phyloP scores from a whole-genome alignment of 306 rosid genomes.

The Gastrolobium bilobum region DNA sequence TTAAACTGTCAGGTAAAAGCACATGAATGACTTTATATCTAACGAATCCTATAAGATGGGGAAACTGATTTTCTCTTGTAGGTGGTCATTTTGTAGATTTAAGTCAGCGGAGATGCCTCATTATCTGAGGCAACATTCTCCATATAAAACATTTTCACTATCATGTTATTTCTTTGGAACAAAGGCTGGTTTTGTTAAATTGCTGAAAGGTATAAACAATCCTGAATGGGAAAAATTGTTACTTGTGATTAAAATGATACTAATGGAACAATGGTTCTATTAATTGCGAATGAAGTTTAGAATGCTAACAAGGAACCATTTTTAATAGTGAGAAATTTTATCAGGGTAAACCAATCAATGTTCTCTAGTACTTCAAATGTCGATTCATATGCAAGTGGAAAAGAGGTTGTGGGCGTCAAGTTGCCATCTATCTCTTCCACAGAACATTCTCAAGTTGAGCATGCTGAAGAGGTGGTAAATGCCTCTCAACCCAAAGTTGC shows the following conservation, averaged over 20 bases:
- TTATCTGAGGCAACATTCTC: constrained; percentile 34
- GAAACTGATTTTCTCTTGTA: constrained; percentile 38
- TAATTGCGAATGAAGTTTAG: constrained; percentile 30
- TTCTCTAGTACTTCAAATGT: constrained; percentile 73
- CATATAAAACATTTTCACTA: constrained; percentile 7
- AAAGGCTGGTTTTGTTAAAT: constrained; percentile 25
- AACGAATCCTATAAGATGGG: constrained; percentile 10
- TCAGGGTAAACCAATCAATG: constrained; percentile 82
- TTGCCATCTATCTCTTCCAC: constrained; percentile 80
- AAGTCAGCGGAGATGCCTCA: constrained; percentile 24
- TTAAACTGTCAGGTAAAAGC: too few relatives aligned
- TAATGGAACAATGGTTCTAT: constrained; percentile 30
- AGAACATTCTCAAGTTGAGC: constrained; percentile 62
- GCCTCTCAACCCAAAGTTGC: constrained; percentile 55
- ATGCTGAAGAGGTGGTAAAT: constrained; percentile 49
- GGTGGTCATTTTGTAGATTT: constrained; percentile 33
- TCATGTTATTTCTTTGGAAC: constrained; percentile 32
- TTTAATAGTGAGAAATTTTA: constrained; percentile 44
- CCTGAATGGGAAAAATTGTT: constrained; percentile 16
- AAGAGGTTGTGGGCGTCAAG: constrained; percentile 75
- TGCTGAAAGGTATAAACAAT: constrained; percentile 27
- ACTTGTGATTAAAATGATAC: constrained; percentile 19
- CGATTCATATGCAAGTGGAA: constrained; percentile 86
- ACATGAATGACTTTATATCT: too few relatives aligned
- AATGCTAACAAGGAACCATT: constrained; percentile 2